These are phyloP conservation scores for Peronospora farinosa DNA, from an alignment of 352 stramenopile genomes.

Conservation along the genomic window DNA sequence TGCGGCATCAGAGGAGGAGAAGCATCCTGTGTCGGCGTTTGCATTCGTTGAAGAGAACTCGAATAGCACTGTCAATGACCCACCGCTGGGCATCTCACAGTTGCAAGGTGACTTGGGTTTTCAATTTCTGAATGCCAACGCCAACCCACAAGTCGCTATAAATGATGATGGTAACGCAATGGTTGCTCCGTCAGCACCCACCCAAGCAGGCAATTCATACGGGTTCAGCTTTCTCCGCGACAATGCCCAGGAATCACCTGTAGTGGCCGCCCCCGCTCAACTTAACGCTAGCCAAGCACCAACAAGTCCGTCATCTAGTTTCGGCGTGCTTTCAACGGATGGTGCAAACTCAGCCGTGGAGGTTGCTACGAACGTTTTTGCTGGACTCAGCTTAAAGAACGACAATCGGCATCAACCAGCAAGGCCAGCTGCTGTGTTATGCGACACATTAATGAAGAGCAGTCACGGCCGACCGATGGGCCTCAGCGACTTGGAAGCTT, in stretches of 20 bases:
- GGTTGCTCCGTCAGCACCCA: conserved; percentile 12
- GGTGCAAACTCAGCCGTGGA: conserved; percentile 9
- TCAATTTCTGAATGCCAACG: conserved; percentile 38
- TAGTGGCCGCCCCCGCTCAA: conserved; percentile 2
- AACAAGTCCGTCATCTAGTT: conserved; percentile 36
- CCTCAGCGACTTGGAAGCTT: conserved; percentile 38
- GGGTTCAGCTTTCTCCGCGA: conserved; percentile 41
- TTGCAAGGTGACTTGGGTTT: conserved; percentile 34
- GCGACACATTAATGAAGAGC: conserved; percentile 33
- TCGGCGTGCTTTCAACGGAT: conserved; percentile 28
- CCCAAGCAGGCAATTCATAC: conserved; percentile 32
- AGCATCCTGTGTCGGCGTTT: conserved; percentile 43
- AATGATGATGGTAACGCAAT: conserved; percentile 19
- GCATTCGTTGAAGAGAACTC: conserved; percentile 41
- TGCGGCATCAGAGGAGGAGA: conserved; percentile 23
- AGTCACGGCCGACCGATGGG: conserved; percentile 42
- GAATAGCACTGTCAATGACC: conserved; percentile 22
- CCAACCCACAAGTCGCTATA: conserved; percentile 18
- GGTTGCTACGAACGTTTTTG: conserved; percentile 41
- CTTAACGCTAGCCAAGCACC: conserved; percentile 19
- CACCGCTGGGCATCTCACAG: conserved; percentile 33
- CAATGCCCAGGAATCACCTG: conserved; percentile 17
- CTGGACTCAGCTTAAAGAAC: conserved; percentile 43
- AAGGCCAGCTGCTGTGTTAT: conserved; percentile 20
- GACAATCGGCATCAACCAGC: conserved; percentile 8